phyloP scores from a whole-genome alignment of 2,329 filamentous ascomycete genomes.

The Paracamarosporium sp. region DNA sequence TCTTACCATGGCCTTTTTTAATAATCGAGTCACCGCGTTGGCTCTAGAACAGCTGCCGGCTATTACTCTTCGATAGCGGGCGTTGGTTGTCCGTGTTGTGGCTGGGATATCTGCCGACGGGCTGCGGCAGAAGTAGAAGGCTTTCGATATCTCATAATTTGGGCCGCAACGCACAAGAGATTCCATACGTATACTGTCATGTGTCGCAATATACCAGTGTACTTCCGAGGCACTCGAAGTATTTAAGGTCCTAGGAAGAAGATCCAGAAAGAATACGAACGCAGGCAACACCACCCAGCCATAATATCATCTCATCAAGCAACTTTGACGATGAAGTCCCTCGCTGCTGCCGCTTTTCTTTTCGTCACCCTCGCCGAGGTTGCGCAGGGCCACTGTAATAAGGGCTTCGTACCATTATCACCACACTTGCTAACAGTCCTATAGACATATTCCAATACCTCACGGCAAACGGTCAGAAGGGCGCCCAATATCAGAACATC shows the following conservation, averaged over 20 bases:
- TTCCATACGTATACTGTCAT: slow-evolving; percentile 22
- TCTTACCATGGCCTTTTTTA: neutral
- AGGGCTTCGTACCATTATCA: neutral
- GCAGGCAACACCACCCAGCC: slow-evolving; percentile 5
- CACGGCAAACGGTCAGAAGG: slow-evolving; percentile 44
- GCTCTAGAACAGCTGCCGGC: slow-evolving; percentile 22
- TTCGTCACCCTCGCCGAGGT: slow-evolving; percentile 42
- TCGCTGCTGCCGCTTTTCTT: slow-evolving; percentile 38
- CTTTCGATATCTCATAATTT: slow-evolving; percentile 35
- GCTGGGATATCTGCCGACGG: slow-evolving; percentile 29
- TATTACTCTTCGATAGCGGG: slow-evolving; percentile 28
- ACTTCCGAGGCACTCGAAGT: slow-evolving; percentile 13
- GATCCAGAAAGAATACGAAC: slow-evolving; percentile 9
- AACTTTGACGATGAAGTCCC: slow-evolving; percentile 39
- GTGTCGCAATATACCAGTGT: slow-evolving; percentile 30
- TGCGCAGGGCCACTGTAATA: slow-evolving; percentile 45
- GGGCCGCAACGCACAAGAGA: slow-evolving; percentile 23
- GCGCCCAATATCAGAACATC: slow-evolving; percentile 43
- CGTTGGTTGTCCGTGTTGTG: slow-evolving; percentile 23
- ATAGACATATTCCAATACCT: slow-evolving; percentile 48
- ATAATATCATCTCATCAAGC: neutral
- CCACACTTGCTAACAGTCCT: slow-evolving; percentile 10
- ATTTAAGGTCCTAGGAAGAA: slow-evolving; percentile 29
- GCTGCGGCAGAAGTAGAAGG: slow-evolving; percentile 14
- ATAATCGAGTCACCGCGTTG: slow-evolving; percentile 27